Evolutionary conservation across 2,329 filamentous ascomycete genomes (phyloP).

Genomic region (Aschersonia sp.): DNA sequence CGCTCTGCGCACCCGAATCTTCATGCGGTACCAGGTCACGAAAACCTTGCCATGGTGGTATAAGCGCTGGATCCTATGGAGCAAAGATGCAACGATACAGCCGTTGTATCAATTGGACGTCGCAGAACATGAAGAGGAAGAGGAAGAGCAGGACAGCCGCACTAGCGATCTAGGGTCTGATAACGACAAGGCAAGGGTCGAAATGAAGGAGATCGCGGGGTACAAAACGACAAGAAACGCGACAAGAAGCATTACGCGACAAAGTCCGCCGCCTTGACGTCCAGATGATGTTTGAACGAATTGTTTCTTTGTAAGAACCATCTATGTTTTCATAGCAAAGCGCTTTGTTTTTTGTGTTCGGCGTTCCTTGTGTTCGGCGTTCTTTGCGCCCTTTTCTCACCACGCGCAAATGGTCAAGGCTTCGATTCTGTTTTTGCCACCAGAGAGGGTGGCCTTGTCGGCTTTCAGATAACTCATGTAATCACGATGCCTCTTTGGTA

Average conservation of each 20-base stretch:
- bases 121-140: slow-evolving; percentile 14
- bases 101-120: slow-evolving; percentile 28
- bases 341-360: too few relatives aligned
- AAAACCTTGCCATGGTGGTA: slow-evolving; percentile 46
- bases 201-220: slow-evolving; percentile 21
- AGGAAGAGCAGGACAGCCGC: slow-evolving; percentile 10
- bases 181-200: slow-evolving; percentile 22
- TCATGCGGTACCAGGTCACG: slow-evolving; percentile 40
- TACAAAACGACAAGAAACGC: slow-evolving; percentile 10
- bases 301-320: too few relatives aligned
- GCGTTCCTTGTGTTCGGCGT: too few relatives aligned
- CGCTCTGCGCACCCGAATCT: slow-evolving; percentile 41
- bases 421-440: too few relatives aligned
- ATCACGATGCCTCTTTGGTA: too few relatives aligned
- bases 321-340: too few relatives aligned
- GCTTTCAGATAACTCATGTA: too few relatives aligned
- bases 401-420: too few relatives aligned
- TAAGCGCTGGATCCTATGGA: slow-evolving; percentile 39
- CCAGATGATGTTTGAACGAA: too few relatives aligned
- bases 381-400: too few relatives aligned
- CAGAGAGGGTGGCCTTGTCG: too few relatives aligned
- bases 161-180: slow-evolving; percentile 16
- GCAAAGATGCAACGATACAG: slow-evolving; percentile 24
- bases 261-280: background rate
- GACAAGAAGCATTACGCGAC: slow-evolving; percentile 1